These are phyloP conservation scores for Candida xiaguanensis DNA, from an alignment of 805 yeast genomes.

Conservation along the genomic window DNA sequence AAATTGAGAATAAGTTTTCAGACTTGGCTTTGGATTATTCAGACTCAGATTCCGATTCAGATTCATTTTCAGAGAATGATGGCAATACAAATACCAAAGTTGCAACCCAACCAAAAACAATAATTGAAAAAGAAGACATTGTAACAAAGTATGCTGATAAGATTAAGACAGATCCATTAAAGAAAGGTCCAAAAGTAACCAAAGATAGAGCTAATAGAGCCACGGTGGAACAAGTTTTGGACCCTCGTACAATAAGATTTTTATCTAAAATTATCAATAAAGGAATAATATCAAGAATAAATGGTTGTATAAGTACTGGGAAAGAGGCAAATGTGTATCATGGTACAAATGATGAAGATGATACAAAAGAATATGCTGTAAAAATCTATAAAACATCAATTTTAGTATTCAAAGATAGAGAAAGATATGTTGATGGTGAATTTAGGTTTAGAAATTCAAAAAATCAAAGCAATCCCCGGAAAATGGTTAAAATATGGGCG, in stretches of 20 bases:
- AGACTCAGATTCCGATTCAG: slow-evolving; percentile 15
- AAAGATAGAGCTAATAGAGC: slow-evolving; percentile 92
- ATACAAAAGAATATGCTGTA: slow-evolving; percentile 68
- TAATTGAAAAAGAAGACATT: slow-evolving; percentile 42
- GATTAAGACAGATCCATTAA: slow-evolving; percentile 60
- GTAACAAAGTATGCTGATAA: slow-evolving; percentile 60
- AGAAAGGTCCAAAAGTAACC: slow-evolving; percentile 54
- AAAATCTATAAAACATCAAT: slow-evolving; percentile 96
- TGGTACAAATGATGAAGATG: slow-evolving; percentile 57
- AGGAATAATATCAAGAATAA: slow-evolving; percentile 78
- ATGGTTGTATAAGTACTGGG: slow-evolving; percentile 95
- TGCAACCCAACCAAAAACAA: slow-evolving; percentile 15
- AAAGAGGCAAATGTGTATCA: slow-evolving; percentile 97
- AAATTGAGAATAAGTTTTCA: background rate
- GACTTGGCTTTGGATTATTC: background rate
- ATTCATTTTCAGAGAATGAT: slow-evolving; percentile 14
- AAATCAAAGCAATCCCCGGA: slow-evolving; percentile 86
- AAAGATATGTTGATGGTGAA: slow-evolving; percentile 94
- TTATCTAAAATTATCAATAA: slow-evolving; percentile 76
- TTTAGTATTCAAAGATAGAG: slow-evolving; percentile 94
- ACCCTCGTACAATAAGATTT: slow-evolving; percentile 87
- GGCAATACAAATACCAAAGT: background rate
- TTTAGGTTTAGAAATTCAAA: slow-evolving; percentile 85
- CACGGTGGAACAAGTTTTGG: slow-evolving; percentile 94
- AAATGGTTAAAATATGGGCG: slow-evolving; percentile 98